Evolutionary conservation across 768 basidiomycete genomes (phyloP), one percentile per base, ranked within the genome.

Genomic region (Scleroderma citrinum): DNA sequence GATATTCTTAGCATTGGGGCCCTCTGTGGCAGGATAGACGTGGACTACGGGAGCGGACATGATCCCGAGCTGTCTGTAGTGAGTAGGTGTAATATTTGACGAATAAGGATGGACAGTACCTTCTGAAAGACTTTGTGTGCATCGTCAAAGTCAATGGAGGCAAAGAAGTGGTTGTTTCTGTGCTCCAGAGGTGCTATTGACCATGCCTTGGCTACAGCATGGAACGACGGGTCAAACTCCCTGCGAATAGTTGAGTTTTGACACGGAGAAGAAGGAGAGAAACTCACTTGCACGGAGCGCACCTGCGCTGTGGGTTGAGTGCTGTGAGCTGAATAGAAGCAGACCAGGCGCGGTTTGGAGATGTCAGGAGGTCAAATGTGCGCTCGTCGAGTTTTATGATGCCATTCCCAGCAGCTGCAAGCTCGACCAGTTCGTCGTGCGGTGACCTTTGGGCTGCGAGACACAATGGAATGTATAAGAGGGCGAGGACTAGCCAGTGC

Each of bases 161-260:
- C 96, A 61, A 98, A 99, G 79, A 97, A 94, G 67, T 97, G 94
- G 48, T 74, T 71, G 64, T 90, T 76, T 36, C 85, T 78, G n/a
- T 86, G 69, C 19, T 72, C 72, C 48, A 75, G 58, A 7, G 87
- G 67, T 8, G 77, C 76, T 13, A 73, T 73, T 3, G 77, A 63
- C 93, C 93, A 97, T n/a, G 90, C 82, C 58, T 82, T 82, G 31
- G 89, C 87, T 12, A 95, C 85, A 3, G 81, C 70, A n/a, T 75
- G 76, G 78, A 83, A 96, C 5, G 83, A 74, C 7, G 94, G 92
- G 44, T 87, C 80, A 61, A 97, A 95, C 57, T 88, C 80, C 64
- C 92, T 95, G 64, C 43, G 20, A 11, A 13, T n/a, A 1, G 12
- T 51, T n/a, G 46, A 4, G 31, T 21, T 19, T 29, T 13, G 7